A percentile compares a stretch with the other conserved stretches of the same genome.
Evolutionary conservation across 140 eudicot species (phyloP).

Genomic region (Senecio squalidus): DNA sequence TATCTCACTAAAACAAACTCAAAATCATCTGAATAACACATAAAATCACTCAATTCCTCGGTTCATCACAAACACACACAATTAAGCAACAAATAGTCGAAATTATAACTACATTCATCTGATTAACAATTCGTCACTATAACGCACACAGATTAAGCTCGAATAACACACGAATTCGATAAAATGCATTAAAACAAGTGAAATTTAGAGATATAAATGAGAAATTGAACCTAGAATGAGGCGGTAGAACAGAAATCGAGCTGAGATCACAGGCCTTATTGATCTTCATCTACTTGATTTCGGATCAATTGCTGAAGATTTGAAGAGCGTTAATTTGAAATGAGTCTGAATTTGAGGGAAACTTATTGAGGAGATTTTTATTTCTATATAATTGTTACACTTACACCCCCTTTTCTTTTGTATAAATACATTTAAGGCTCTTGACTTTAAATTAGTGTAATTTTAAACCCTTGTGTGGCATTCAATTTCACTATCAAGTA

Average conservation of each 20-base stretch:
- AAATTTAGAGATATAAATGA: neutral
- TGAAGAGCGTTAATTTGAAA: no score
- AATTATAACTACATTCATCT: neutral
- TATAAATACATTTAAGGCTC: no score
- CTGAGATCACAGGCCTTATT: slow-evolving; percentile 88
- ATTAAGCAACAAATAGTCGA: slow-evolving; percentile 1
- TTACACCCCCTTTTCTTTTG: no score
- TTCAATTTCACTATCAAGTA: no score
- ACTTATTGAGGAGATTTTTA: no score
- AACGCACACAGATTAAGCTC: slow-evolving; percentile 12
- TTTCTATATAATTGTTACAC: no score
- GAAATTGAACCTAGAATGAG: slow-evolving; percentile 61
- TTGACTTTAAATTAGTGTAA: no score
- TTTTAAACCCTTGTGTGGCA: no score
- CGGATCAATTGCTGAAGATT: no score
- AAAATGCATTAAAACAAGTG: slow-evolving; percentile 9
- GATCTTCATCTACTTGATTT: slow-evolving; percentile 61
- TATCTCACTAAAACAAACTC: slow-evolving; percentile 13
- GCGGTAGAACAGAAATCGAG: slow-evolving; percentile 93
- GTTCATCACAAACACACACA: slow-evolving; percentile 11
- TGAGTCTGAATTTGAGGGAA: no score
- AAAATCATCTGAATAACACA: no score
- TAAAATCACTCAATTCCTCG: no score
- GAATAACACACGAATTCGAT: slow-evolving; percentile 1
- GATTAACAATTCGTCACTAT: neutral